phyloP scores from a whole-genome alignment of 306 rosid species.

The Rosa lucieae region DNA sequence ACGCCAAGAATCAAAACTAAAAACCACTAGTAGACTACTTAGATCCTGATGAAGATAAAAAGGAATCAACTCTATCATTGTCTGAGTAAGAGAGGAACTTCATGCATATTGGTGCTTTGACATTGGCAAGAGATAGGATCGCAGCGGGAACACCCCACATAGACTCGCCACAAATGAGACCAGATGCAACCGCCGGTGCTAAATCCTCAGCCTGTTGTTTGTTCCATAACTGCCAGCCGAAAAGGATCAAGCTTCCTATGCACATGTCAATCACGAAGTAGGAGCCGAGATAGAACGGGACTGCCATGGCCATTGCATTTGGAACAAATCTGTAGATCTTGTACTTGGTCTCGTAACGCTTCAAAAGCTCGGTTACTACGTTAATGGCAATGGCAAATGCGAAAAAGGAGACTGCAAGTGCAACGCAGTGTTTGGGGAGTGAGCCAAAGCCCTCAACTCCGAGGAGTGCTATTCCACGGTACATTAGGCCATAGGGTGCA shows the following conservation, averaged over 20 bases:
- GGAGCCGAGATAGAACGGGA: neutral
- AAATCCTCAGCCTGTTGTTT: neutral
- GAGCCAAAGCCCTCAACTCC: neutral
- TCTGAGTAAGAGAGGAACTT: neutral
- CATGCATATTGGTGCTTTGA: neutral
- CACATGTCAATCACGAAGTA: neutral
- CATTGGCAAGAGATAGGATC: neutral
- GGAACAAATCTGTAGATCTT: neutral
- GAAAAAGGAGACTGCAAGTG: neutral
- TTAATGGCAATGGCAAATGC: neutral
- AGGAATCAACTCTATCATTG: neutral
- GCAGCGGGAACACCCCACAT: neutral
- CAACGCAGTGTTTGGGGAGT: neutral
- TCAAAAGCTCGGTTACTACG: neutral
- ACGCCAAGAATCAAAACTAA: too few relatives aligned
- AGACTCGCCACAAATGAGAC: neutral
- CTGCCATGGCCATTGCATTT: neutral
- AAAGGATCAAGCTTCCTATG: neutral
- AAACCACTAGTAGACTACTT: too few relatives aligned
- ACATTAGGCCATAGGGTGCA: neutral
- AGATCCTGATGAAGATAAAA: neutral
- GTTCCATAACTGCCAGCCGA: neutral
- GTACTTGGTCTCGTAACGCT: neutral
- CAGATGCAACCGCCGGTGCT: neutral
- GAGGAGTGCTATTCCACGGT: neutral